Evolutionary conservation across 1,139 yeast species (phyloP), one percentile per base, ranked within the genome.

Genomic region (Candida sojae): DNA sequence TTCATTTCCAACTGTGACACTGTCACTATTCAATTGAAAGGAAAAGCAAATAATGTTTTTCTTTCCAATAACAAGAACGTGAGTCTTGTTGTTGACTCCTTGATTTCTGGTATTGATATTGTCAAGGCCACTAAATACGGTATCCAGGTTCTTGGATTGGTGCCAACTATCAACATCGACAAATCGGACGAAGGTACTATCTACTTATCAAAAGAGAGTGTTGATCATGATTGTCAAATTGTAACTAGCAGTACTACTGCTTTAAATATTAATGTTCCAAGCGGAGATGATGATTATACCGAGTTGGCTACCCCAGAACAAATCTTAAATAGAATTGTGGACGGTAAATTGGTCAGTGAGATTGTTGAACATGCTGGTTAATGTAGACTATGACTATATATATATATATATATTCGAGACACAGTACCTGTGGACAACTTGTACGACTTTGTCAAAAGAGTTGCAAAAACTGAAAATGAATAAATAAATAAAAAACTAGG

Each of bases 301-400:
- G 98, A 92, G 63, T 72, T 83, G 52, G 84, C 96, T 6, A 82
- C 87, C 35, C 97, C 97, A 2, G 97, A 92, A 66, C 97, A 92
- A 70, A 78, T 92, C 67, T 83, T 83, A 59, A 96, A 88, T 66
- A 57, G 68, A 10, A 57, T 75, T 46, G 68, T 64, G 55, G 56
- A 64, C 51, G 79, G 80, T 12, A 73, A 71, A 57, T 63, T 75
- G 50, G 65, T 66, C 13, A 68, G 71, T 44, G 76, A 70, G 50
- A 79, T 75, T 45, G 77, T 75, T 12, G 80, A 75, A 57, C 80
- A 75, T 53, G 76, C 70, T n/a, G 80, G 79, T 40, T 75, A 61
- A 52, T 2, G 6, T 7, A 10, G 6, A 31, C 33, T 10, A 31
- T 26, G 29, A 26, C 29, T 10, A 35, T 21, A 17, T 17, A n/a